Evolutionary conservation across 2,329 filamentous ascomycete species (phyloP).

Genomic region (Beauveria varroae): DNA sequence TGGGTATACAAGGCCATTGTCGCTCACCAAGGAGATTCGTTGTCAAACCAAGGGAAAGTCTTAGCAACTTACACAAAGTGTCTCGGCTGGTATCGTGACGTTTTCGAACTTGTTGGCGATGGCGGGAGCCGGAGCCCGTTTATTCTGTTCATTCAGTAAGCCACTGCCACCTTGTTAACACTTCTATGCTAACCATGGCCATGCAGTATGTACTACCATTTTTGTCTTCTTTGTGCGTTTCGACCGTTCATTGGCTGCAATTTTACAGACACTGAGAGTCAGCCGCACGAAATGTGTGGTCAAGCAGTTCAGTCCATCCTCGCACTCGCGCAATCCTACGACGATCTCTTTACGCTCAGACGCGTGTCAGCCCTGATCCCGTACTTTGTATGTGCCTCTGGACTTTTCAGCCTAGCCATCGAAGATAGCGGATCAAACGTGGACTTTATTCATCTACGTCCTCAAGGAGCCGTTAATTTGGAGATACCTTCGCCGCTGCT

Average conservation of each 20-base stretch:
- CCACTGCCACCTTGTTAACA: not conserved
- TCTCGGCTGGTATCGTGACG: conserved; percentile 15
- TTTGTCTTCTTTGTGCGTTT: conserved; percentile 14
- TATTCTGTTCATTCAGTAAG: conserved; percentile 15
- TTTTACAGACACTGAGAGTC: not conserved
- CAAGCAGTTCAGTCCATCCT: conserved; percentile 1
- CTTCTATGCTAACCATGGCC: not conserved
- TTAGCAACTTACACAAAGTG: conserved; percentile 13
- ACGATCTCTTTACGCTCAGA: conserved; percentile 14
- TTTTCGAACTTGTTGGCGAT: conserved; percentile 10
- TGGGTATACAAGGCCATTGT: conserved; percentile 13
- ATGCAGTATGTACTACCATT: conserved; percentile 16
- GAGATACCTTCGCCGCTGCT: not conserved
- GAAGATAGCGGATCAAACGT: not conserved
- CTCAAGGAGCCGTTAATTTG: not conserved
- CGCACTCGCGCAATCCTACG: conserved; percentile 14
- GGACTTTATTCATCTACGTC: not conserved
- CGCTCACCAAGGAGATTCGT: not conserved
- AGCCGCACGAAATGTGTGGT: not conserved
- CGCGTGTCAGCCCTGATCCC: conserved; percentile 14
- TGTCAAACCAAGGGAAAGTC: not conserved
- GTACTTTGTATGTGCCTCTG: conserved; percentile 14
- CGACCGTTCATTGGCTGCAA: conserved; percentile 6
- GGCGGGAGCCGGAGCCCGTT: conserved; percentile 11
- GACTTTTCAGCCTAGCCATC: conserved; percentile 7